A percentile compares a stretch with the other conserved stretches of the same genome.
These are phyloP conservation scores for Aureobasidium sp. DNA, from an alignment of 2,329 filamentous ascomycete genomes.

Conservation along the genomic window DNA sequence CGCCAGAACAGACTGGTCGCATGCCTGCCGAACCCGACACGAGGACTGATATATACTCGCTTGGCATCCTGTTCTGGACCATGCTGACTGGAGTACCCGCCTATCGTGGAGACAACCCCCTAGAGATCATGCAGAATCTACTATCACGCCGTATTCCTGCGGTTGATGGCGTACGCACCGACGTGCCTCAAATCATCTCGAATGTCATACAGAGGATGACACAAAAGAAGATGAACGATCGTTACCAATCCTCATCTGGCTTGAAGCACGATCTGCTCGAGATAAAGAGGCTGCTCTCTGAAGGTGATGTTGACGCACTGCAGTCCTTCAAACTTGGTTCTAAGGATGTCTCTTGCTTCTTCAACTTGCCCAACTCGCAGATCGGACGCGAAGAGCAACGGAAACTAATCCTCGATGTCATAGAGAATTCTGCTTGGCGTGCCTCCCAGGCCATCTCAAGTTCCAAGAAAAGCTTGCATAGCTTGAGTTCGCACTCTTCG, in stretches of 20 bases:
- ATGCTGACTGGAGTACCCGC: conserved; percentile 71
- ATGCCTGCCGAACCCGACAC: conserved; percentile 88
- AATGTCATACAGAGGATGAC: conserved; percentile 87
- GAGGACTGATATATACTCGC: conserved; percentile 85
- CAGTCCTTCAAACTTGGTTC: conserved; percentile 66
- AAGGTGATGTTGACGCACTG: conserved; percentile 64
- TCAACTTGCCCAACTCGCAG: conserved; percentile 72
- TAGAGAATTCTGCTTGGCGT: conserved; percentile 64
- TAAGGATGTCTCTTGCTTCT: conserved; percentile 88
- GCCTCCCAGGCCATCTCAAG: conserved; percentile 36
- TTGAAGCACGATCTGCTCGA: conserved; percentile 70
- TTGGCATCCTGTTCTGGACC: conserved; percentile 84
- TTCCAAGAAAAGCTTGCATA: conserved; percentile 35
- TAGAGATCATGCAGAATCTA: conserved; percentile 88
- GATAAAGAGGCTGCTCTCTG: conserved; percentile 63
- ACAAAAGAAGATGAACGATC: conserved; percentile 74
- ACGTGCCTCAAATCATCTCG: conserved; percentile 75
- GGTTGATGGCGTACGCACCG: conserved; percentile 67
- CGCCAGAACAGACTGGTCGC: conserved; percentile 87
- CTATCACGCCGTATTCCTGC: conserved; percentile 68
- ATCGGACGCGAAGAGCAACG: conserved; percentile 71
- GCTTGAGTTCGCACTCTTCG: conserved; percentile 39
- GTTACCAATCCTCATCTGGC: conserved; percentile 83
- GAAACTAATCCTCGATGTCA: conserved; percentile 59
- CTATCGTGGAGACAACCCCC: conserved; percentile 68